Evolutionary conservation across 805 yeast genomes (phyloP), one percentile per base, ranked within the genome.

Genomic region (Wickerhamomyces chaumierensis): DNA sequence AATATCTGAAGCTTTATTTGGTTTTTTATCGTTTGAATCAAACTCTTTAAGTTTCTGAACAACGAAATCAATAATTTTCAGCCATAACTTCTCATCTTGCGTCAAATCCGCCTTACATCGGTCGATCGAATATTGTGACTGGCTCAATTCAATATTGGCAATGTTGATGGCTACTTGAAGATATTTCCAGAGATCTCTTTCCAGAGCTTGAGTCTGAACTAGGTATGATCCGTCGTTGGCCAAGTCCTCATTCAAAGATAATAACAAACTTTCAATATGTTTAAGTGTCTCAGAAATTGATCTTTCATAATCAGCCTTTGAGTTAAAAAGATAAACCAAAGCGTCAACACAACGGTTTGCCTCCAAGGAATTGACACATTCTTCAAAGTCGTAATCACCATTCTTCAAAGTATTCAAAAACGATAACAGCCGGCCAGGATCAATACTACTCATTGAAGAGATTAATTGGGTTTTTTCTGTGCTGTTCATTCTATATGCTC

Each of bases 51-150:
- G 55, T 7, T 61, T 38, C 3, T 48, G 51, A 4, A 69, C 68
- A 2, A 66, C 48, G 2, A 63, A 51, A 31, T 65, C 67, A 8
- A 69, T 52, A 5, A 71, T 46, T 5, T 52, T 44, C 11, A 68
- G 45, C 61, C 75, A 61, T 45, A 69, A 47, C 11, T 47, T 42
- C 41, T 65, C 69, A 34, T 60, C 57, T 18, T 41, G 33, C 2
- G 60, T 54, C 9, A 63, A 39, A 2, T 37, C 38, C 29, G 12
- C 4, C 11, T 5, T 15, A 4, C 6, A 4, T 4, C 37, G 31
- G 2, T 42, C 42, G 4, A 33, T 36, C 1, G 35, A 23, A 5
- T 34, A 32, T 21, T 21, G 23, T 3, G 41, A 35, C 20, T 43
- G 38, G 2, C 47, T 43, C 2, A 31, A 33, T 15, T 52, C 39